phyloP scores from a whole-genome alignment of 176 grass and related monocot species.

The Metroxylon sagu region DNA sequence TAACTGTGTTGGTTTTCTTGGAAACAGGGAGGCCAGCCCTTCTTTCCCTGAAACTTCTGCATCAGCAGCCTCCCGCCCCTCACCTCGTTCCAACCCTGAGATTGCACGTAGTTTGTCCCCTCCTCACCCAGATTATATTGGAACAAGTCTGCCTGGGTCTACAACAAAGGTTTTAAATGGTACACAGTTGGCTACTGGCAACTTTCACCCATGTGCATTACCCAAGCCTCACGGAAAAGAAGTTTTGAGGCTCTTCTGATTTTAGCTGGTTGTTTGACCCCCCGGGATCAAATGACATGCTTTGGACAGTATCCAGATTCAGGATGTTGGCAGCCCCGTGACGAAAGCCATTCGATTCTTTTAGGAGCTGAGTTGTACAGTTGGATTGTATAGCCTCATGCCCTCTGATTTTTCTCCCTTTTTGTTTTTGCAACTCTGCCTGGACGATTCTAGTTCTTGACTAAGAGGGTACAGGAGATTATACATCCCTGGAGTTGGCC shows the following conservation, averaged over 20 bases:
- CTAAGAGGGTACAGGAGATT: no score
- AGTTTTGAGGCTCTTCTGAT: neutral
- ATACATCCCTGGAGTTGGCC: no score
- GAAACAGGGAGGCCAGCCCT: neutral
- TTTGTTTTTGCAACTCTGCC: no score
- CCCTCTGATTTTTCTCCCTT: no score
- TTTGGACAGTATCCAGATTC: no score
- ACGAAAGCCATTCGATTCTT: no score
- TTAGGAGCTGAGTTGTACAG: no score
- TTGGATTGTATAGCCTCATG: no score
- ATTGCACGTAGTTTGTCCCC: neutral
- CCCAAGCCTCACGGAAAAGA: conserved; percentile 1
- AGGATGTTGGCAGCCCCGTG: no score
- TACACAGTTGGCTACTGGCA: neutral
- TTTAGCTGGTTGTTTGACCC: no score
- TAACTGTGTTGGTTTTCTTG: neutral
- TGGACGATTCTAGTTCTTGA: no score
- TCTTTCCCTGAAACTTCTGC: conserved; percentile 6
- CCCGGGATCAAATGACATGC: no score
- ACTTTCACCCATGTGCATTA: conserved; percentile 1
- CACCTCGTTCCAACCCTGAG: neutral
- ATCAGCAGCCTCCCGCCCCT: neutral
- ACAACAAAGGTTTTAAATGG: neutral
- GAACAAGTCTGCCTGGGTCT: neutral
- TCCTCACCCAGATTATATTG: neutral